Percentiles rank a stretch among this genome's conserved stretches.
Conservation (phyloP, 805 yeast genomes). For the Debaryomyces maramus region DNA sequence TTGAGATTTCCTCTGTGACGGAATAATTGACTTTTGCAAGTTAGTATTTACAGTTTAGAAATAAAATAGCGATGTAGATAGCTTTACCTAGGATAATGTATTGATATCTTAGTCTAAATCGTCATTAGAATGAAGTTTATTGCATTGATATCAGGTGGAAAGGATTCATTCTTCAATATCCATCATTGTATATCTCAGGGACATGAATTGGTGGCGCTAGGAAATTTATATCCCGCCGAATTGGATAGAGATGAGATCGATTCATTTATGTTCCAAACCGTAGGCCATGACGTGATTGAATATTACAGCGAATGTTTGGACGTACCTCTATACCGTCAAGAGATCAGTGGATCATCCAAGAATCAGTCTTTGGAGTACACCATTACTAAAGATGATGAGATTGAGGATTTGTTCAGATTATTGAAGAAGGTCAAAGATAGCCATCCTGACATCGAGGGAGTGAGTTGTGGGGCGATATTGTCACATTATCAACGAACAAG, state of each 20-base stretch:
- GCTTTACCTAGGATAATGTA: no score
- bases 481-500: slow-evolving; percentile 94
- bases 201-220: slow-evolving; percentile 83
- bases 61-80: no score
- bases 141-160: slow-evolving; percentile 93
- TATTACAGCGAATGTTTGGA: slow-evolving; percentile 68
- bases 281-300: slow-evolving; percentile 79
- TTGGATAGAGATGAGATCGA: slow-evolving; percentile 63
- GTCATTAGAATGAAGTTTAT: slow-evolving; percentile 76
- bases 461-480: slow-evolving; percentile 92
- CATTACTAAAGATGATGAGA: slow-evolving; percentile 74
- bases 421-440: slow-evolving; percentile 45
- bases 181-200: slow-evolving; percentile 83
- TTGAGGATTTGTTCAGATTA: slow-evolving; percentile 72
- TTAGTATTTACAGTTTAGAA: no score
- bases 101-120: no score
- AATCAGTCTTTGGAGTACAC: slow-evolving; percentile 69
- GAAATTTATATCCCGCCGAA: slow-evolving; percentile 61
- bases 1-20: neutral
- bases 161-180: slow-evolving; percentile 90
- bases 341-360: slow-evolving; percentile 61
- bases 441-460: slow-evolving; percentile 78
- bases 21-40: neutral
- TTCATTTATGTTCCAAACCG: slow-evolving; percentile 97
- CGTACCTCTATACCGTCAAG: slow-evolving; percentile 74